A percentile compares a stretch with the other conserved stretches of the same genome.
Evolutionary conservation across 257 asterid genomes (phyloP).

Genomic region (Phtheirospermum japonicum): DNA sequence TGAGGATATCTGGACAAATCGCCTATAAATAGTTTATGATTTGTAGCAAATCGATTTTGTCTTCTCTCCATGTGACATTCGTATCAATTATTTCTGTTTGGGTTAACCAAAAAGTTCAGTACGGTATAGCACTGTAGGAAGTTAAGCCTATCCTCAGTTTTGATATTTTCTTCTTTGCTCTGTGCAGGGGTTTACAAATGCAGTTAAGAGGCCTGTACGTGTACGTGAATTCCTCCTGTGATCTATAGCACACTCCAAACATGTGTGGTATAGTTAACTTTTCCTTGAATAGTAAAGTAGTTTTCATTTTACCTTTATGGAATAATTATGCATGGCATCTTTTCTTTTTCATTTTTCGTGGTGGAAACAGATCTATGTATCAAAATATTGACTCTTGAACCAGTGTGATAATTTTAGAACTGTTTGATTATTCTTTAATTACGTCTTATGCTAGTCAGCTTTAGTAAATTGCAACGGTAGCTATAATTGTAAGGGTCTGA

Average conservation of each 20-base stretch:
- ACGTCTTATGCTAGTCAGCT: no score
- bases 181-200: slow-evolving; percentile 91
- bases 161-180: slow-evolving; percentile 14
- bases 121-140: background rate
- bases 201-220: slow-evolving; percentile 89
- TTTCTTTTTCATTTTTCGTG: background rate
- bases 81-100: background rate
- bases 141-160: background rate
- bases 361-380: background rate
- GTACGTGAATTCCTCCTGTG: slow-evolving; percentile 68
- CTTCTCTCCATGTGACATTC: background rate
- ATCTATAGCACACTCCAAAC: slow-evolving; percentile 22
- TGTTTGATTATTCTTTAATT: background rate
- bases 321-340: background rate
- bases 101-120: background rate
- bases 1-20: no score
- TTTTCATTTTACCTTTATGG: slow-evolving; percentile 4
- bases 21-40: background rate
- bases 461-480: no score
- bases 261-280: slow-evolving; percentile 16
- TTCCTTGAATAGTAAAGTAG: background rate
- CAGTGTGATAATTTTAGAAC: background rate
- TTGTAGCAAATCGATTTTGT: background rate
- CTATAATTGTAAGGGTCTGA: no score
- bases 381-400: background rate